Conservation (phyloP, 1,284 basidiomycete genomes). For the Schizophyllum amplum region DNA sequence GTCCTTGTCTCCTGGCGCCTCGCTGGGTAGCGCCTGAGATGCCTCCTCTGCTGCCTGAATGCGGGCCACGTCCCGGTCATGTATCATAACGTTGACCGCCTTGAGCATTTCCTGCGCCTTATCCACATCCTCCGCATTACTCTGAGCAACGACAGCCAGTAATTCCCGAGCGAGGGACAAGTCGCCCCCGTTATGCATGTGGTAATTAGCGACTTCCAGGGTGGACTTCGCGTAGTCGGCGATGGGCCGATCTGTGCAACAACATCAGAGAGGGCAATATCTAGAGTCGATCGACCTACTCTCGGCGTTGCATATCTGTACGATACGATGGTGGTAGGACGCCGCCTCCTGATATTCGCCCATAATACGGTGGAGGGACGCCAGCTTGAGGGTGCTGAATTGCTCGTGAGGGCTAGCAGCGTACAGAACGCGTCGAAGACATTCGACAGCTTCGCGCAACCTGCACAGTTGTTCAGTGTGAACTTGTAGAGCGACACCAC, state of each 20-base stretch:
- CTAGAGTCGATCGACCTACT: too few species aligned
- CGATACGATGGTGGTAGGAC: slow-evolving; percentile 64
- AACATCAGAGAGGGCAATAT: slow-evolving; percentile 10
- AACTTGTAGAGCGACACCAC: not conserved
- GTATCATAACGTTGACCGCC: slow-evolving; percentile 24
- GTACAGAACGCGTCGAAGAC: slow-evolving; percentile 81
- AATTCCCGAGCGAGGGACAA: slow-evolving; percentile 55
- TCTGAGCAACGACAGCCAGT: slow-evolving; percentile 62
- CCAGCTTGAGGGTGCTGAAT: slow-evolving; percentile 69
- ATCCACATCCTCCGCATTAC: slow-evolving; percentile 69
- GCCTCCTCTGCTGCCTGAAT: not conserved
- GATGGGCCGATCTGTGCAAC: slow-evolving; percentile 47
- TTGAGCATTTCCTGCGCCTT: slow-evolving; percentile 60
- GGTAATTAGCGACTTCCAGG: slow-evolving; percentile 73
- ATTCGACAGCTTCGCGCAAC: slow-evolving; percentile 79
- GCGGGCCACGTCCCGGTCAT: not conserved
- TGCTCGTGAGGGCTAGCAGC: slow-evolving; percentile 79
- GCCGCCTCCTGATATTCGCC: slow-evolving; percentile 60
- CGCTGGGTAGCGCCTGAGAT: not conserved
- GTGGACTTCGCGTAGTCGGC: slow-evolving; percentile 75
- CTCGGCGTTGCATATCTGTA: slow-evolving; percentile 65
- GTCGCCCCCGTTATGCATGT: slow-evolving; percentile 57
- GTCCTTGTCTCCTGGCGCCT: not conserved
- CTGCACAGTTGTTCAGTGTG: slow-evolving; percentile 29
- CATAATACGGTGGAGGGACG: slow-evolving; percentile 64